A percentile compares a stretch with the other conserved stretches of the same genome.
Evolutionary conservation across 2,329 filamentous ascomycete genomes (phyloP).

Genomic region (Lecanicillium sp.): DNA sequence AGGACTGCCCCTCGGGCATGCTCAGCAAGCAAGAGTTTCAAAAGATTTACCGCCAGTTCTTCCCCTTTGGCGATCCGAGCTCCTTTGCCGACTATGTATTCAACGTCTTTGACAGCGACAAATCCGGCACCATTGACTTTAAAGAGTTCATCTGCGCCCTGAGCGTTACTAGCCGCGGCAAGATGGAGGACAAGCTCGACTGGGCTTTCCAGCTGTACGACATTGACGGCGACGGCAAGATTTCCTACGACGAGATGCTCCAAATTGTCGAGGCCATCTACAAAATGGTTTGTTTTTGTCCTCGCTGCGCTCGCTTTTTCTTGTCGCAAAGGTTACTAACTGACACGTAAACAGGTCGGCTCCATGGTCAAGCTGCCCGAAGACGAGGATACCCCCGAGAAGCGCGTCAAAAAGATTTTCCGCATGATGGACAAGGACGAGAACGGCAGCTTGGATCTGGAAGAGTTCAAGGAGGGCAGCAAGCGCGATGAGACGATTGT

Average conservation of each 20-base stretch:
- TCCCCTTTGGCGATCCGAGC: conserved; percentile 94
- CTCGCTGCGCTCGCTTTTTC: conserved; percentile 1
- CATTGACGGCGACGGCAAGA: conserved; percentile 97
- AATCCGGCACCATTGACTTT: conserved; percentile 96
- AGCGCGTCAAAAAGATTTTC: conserved; percentile 97
- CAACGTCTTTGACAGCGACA: conserved; percentile 97
- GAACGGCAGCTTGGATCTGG: conserved; percentile 92
- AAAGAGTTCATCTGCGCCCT: conserved; percentile 99
- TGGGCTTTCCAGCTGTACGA: conserved; percentile 99
- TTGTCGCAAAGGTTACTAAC: not conserved
- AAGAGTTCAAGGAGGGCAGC: conserved; percentile 98
- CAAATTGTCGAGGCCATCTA: conserved; percentile 98
- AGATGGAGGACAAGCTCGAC: conserved; percentile 99
- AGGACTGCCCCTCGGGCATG: conserved; percentile 95
- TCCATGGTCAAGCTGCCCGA: conserved; percentile 99
- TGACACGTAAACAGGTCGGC: conserved; percentile 58
- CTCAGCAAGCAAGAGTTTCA: conserved; percentile 98
- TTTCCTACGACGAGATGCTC: conserved; percentile 98
- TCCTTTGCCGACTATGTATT: conserved; percentile 99
- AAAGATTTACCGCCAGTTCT: conserved; percentile 99
- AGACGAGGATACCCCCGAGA: conserved; percentile 98
- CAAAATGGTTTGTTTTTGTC: conserved; percentile 70
- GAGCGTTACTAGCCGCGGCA: conserved; percentile 91
- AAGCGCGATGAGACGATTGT: conserved; percentile 99
- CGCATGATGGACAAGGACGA: conserved; percentile 99